Percentiles rank a stretch among this genome's conserved stretches.
Evolutionary conservation across 1,284 basidiomycete genomes (phyloP).

Genomic region (Jaminaea rosea): DNA sequence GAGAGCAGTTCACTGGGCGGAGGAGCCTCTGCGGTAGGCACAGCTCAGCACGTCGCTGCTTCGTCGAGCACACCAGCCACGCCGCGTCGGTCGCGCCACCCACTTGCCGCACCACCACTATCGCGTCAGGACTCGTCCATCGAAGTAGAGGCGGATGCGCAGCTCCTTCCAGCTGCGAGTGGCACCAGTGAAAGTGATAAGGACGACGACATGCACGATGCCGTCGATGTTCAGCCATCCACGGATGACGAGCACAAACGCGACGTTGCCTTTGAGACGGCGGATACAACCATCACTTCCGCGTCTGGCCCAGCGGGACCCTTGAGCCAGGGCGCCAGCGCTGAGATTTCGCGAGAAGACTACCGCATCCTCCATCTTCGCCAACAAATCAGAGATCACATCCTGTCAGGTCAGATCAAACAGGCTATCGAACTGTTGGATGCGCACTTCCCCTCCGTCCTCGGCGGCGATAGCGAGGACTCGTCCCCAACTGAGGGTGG

Average conservation of each 20-base stretch:
- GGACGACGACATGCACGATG: background rate
- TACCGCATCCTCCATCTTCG: background rate
- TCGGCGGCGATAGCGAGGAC: slow-evolving; percentile 15
- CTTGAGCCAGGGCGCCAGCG: background rate
- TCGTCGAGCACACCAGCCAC: background rate
- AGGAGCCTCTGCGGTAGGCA: background rate
- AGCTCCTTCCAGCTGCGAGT: background rate
- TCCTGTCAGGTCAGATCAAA: slow-evolving; percentile 63
- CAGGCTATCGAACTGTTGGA: slow-evolving; percentile 61
- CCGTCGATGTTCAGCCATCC: background rate
- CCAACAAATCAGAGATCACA: slow-evolving; percentile 59
- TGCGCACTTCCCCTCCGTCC: slow-evolving; percentile 40
- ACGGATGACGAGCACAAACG: too few relatives aligned
- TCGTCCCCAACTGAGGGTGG: too few relatives aligned
- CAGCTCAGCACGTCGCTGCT: too few relatives aligned
- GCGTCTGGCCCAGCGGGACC: too few relatives aligned
- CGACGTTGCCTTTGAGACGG: too few relatives aligned
- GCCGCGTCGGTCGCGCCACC: background rate
- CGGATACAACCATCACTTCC: too few relatives aligned
- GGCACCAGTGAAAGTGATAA: background rate
- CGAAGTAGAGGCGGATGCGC: slow-evolving; percentile 1
- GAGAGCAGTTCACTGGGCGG: background rate
- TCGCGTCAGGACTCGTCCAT: slow-evolving; percentile 31
- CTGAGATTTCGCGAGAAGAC: background rate
- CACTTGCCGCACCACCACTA: slow-evolving; percentile 31